Evolutionary conservation across 2,329 filamentous ascomycete genomes (phyloP).

Genomic region (Hirsutella minnesotensis): DNA sequence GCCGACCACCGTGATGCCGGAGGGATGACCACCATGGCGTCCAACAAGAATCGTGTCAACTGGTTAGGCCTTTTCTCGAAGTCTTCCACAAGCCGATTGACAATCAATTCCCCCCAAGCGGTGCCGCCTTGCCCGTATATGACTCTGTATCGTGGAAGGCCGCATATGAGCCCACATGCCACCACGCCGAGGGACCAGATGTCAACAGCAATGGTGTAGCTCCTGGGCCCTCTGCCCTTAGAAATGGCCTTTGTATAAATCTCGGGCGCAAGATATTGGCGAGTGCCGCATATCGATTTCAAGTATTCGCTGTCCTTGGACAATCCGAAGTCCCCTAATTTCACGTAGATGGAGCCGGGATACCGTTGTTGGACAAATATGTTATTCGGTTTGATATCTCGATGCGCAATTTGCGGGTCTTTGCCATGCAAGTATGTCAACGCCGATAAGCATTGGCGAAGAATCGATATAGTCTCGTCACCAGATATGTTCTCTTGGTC

Average conservation of each 20-base stretch:
- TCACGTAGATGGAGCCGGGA: constrained; percentile 66
- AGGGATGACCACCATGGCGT: background rate
- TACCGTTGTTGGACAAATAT: constrained; percentile 60
- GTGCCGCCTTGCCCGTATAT: background rate
- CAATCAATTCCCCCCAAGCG: background rate
- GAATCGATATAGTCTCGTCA: constrained; percentile 5
- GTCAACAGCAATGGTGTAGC: background rate
- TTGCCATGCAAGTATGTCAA: constrained; percentile 8
- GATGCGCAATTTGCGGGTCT: constrained; percentile 56
- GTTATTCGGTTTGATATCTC: constrained; percentile 90
- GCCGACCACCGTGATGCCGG: background rate
- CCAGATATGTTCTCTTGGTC: constrained; percentile 3
- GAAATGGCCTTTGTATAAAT: constrained; percentile 30
- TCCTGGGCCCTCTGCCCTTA: background rate
- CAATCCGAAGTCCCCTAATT: constrained; percentile 83
- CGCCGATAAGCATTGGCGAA: constrained; percentile 7
- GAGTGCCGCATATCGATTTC: constrained; percentile 78
- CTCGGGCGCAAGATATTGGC: constrained; percentile 82
- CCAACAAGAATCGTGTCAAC: background rate
- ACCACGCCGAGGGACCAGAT: background rate
- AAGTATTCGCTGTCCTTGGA: constrained; percentile 91
- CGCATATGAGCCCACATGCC: background rate
- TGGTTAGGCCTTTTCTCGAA: background rate
- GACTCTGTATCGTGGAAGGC: background rate
- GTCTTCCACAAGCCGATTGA: no score